These are phyloP conservation scores for Tephrocybe rancida DNA, from an alignment of 768 basidiomycete genomes.

Conservation along the genomic window DNA sequence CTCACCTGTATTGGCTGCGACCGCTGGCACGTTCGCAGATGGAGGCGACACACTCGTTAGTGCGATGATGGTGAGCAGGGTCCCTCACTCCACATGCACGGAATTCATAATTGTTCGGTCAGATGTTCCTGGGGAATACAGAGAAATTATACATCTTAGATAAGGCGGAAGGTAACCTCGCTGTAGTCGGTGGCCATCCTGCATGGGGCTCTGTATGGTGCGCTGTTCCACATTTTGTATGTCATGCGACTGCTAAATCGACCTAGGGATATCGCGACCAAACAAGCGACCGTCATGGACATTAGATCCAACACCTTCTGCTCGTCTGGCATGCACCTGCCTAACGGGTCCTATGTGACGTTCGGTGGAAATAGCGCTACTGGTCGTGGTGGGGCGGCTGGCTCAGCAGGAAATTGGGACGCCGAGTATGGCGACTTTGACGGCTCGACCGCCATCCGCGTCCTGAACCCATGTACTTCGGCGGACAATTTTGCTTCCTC, in stretches of 20 bases:
- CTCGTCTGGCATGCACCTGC: constrained; percentile 80
- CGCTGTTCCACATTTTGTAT: background rate
- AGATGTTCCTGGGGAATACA: constrained; percentile 71
- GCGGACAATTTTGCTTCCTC: constrained; percentile 47
- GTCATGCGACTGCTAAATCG: background rate
- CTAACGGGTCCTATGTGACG: constrained; percentile 74
- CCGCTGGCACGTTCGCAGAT: constrained; percentile 34
- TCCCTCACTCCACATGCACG: background rate
- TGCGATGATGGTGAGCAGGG: constrained; percentile 38
- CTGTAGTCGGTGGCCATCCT: constrained; percentile 57
- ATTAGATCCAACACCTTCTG: constrained; percentile 78
- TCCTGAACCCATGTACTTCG: constrained; percentile 74
- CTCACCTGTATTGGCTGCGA: constrained; percentile 23
- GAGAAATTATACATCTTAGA: constrained; percentile 80
- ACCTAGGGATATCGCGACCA: constrained; percentile 61
- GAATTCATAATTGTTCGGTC: background rate
- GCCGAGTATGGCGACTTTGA: constrained; percentile 78
- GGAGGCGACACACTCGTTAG: constrained; percentile 35
- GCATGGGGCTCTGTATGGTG: constrained; percentile 49
- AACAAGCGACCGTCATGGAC: constrained; percentile 67
- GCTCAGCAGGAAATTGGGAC: constrained; percentile 60
- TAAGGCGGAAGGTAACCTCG: constrained; percentile 73
- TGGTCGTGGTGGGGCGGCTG: constrained; percentile 61
- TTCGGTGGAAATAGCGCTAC: constrained; percentile 83
- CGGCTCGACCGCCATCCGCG: constrained; percentile 76